A percentile compares a stretch with the other conserved stretches of the same genome.
Evolutionary conservation across 2,329 filamentous ascomycete genomes (phyloP).

Genomic region (Macrophomina pseudophaseolina): DNA sequence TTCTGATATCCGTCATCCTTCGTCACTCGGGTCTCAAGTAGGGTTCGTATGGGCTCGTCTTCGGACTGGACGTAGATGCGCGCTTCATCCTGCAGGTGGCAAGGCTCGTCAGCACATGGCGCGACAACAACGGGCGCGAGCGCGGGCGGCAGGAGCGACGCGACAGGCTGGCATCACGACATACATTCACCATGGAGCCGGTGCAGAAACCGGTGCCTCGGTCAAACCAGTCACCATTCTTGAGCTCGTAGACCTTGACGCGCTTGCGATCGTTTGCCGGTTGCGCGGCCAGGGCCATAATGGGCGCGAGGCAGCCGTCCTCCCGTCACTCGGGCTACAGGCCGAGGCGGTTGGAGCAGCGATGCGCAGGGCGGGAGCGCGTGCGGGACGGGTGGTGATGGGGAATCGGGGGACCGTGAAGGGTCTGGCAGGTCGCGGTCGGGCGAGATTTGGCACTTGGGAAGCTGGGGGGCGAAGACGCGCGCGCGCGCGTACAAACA

Average conservation of each 20-base stretch:
- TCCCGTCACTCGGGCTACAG: constrained; percentile 35
- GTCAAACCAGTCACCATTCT: constrained; percentile 99
- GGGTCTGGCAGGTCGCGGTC: constrained; percentile 23
- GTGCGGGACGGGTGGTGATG: constrained; percentile 22
- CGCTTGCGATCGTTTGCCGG: constrained; percentile 62
- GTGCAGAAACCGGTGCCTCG: constrained; percentile 94
- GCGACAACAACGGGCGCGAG: constrained; percentile 5
- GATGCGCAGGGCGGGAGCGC: constrained; percentile 11
- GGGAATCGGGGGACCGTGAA: constrained; percentile 28
- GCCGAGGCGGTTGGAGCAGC: constrained; percentile 33
- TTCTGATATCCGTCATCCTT: constrained; percentile 98
- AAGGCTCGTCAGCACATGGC: constrained; percentile 32
- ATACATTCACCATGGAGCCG: constrained; percentile 75
- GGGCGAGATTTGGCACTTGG: constrained; percentile 12
- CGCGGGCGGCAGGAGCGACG: constrained; percentile 2
- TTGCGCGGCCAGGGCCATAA: constrained; percentile 48
- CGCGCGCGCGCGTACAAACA: constrained; percentile 18
- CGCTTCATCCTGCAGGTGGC: constrained; percentile 74
- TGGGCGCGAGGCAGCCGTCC: constrained; percentile 28
- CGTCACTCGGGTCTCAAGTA: constrained; percentile 87
- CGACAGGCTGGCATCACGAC: constrained; percentile 29
- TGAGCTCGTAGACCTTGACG: constrained; percentile 98
- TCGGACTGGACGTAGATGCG: constrained; percentile 92
- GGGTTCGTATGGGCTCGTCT: constrained; percentile 80
- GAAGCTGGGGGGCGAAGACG: constrained; percentile 12